Evolutionary conservation across 805 yeast genomes (phyloP), one percentile per base, ranked within the genome.

Genomic region (Nakazawaea laoshanensis): DNA sequence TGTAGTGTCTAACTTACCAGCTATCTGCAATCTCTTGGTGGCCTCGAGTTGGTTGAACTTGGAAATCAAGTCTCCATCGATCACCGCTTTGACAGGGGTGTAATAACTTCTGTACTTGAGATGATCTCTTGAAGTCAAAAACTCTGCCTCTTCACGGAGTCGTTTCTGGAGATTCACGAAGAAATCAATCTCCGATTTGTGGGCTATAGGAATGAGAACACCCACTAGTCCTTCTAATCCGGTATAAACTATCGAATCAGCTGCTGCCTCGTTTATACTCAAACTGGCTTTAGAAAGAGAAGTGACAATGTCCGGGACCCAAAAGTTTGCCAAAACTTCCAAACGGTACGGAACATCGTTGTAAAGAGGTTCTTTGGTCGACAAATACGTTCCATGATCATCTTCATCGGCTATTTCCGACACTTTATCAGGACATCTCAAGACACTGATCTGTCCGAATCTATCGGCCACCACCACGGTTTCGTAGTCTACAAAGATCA

Each of bases 51-150:
- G 46, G 30, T 48, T 54, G 46, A 61, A 83, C 26, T 55, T 50
- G 45, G 86, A 96, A 30, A 89, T 61, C 11, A 84, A 59, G 49
- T 92, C 97, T 7, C 98, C 98, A 55, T 92, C 96, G 25, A 92
- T 66, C 3, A 82, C 76, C 31, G 74, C 68, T 41, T 76, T 78
- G 2, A 67, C 70, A 0, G 96, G 96, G n/a, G 73, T 75, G 50
- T 85, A 86, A 47, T 79, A 81, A 33, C 96, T 68, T 35, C 96
- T 59, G 50, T 67, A 88, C 36, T 68, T 69, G 41, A 71, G 38
- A 37, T 77, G 83, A 41, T 80, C 81, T 36, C 92, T 64, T 0
- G 80, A 89, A 3, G 77, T 62, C n/a, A 75, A 36, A 5, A 40
- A 38, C 6, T 27, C 37, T 13, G 41, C 49, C 47, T 46, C 44